A percentile compares a stretch with the other conserved stretches of the same genome.
phyloP scores from a whole-genome alignment of 2,329 filamentous ascomycete species.

The Hymenoscyphus fraxineus region DNA sequence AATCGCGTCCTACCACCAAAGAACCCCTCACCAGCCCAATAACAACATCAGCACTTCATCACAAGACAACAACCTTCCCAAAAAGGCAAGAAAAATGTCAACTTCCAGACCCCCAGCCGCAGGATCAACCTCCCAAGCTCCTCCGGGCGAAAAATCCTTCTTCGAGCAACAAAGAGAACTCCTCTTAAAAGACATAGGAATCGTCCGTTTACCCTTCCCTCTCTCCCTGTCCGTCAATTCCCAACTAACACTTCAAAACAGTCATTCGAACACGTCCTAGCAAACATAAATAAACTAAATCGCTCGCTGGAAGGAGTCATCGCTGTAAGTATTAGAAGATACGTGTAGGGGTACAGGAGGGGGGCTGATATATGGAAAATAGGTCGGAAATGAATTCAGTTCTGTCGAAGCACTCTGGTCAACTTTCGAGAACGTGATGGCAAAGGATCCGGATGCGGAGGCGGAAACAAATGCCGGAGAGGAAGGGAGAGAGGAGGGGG shows the following conservation, averaged over 20 bases:
- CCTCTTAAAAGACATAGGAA: constrained; percentile 68
- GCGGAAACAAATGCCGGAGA: constrained; percentile 30
- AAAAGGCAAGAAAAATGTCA: constrained; percentile 20
- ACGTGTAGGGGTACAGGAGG: background rate
- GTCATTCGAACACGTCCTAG: constrained; percentile 81
- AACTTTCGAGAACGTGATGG: constrained; percentile 96
- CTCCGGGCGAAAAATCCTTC: constrained; percentile 51
- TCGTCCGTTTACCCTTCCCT: constrained; percentile 45
- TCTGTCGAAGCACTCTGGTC: constrained; percentile 96
- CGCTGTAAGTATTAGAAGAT: constrained; percentile 52
- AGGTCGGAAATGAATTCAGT: constrained; percentile 96
- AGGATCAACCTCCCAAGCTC: constrained; percentile 15
- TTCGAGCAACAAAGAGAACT: constrained; percentile 74
- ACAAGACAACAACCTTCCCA: too few species aligned
- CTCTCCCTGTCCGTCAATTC: background rate
- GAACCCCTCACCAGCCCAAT: background rate
- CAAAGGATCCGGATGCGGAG: constrained; percentile 52
- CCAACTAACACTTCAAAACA: background rate
- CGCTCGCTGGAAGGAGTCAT: constrained; percentile 88
- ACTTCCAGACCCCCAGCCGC: constrained; percentile 21
- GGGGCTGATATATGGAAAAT: background rate
- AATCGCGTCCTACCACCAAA: background rate
- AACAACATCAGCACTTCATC: background rate
- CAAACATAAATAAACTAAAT: constrained; percentile 95
- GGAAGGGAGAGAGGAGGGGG: constrained; percentile 25